Evolutionary conservation across 805 yeast species (phyloP), one percentile per base, ranked within the genome.

Genomic region (Brettanomyces naardenensis): DNA sequence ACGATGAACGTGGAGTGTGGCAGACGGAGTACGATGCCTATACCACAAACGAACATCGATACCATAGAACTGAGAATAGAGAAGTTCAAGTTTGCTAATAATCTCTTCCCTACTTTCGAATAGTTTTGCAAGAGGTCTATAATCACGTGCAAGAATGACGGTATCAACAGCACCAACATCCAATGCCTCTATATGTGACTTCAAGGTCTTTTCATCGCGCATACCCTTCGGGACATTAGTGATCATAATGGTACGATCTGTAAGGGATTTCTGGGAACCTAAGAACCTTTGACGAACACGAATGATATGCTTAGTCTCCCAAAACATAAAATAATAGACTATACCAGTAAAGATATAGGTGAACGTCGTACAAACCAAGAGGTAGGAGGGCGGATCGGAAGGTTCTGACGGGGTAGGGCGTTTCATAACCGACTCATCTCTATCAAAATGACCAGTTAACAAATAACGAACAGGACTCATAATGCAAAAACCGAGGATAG

Each of bases 191-290:
- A 76, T 66, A 47, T 74, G 77, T 14, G 51, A 43, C 39, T 68
- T 69, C 35, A 76, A 57, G 4, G 63, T 61, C 5, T 45, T 45
- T 14, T 73, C 75, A 43, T 64, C 61, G 33, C 65, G 59, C 46
- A 76, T 54, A 28, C 59, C 53, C 30, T 53, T 56, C 1, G 82
- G 82, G 15, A 76, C 74, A 28, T 76, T 75, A 33, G 73, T 72
- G 14, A 76, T 56, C 35, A 68, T 56, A 32, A 76, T 73, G 5
- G 82, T 76, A 42, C 80, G 56, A 53, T 76, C 82, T 2, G 80
- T 74, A 35, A 76, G 60, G 14, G 80, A 70, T 53, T 73, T 65
- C 48, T 76, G 81, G 4, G 75, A 65, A 1, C 81, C 82, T 40
- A 76, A 56, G 51, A 73, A 75, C 45, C 68, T 64, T 47, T 76